Base-by-base conservation (phyloP, 352 stramenopile species). In the Elongisporangium prolatum region DNA sequence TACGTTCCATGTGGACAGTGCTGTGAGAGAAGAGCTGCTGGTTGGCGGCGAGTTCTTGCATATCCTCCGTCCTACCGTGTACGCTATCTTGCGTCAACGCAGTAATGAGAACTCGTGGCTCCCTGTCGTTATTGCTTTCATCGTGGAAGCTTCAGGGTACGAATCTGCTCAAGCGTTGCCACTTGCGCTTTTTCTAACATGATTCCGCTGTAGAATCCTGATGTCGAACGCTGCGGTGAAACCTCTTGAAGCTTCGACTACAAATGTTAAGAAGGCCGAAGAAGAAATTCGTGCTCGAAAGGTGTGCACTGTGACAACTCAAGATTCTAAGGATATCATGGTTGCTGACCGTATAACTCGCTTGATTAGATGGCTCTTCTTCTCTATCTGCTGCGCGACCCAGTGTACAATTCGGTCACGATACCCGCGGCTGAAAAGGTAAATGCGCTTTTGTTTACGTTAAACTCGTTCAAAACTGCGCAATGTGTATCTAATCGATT, bases 351-450 rank as follows among this genome's bases (percentile, higher is more conserved):
- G 18, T 22, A 10, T 59, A 17, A n/a, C 66, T 8, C 9, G 2
- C 28, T 13, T 34, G 25, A 4, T 16, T 61, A 94, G 85, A 91
- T 93, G 81, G 76, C 76, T 49, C 67, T 95, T 44, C 69, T 95
- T 28, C 71, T 95, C 7, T 95, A 95, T 56, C 71, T 95, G 60
- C 79, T 95, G 21, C 83, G 85, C 50, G 84, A 95, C 51, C 85
- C 85, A 7, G 67, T 93, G 37, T 95, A 86, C 55, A 74, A 62
- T 0, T 77, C 65, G 4, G 72, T 90, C 55, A 95, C 85, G 11
- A 84, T 86, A 56, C 85, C 83, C 22, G 77, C 60, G 18, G 72
- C 71, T 20, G 75, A 83, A 66, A 86, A 89, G 68, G 44, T 51
- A 7, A 14, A 9, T 40, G 28, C 8, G 28, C 28, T 52, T 17